These are phyloP conservation scores for Colletotrichum sp. DNA, from an alignment of 2,329 filamentous ascomycete species.

Conservation along the genomic window DNA sequence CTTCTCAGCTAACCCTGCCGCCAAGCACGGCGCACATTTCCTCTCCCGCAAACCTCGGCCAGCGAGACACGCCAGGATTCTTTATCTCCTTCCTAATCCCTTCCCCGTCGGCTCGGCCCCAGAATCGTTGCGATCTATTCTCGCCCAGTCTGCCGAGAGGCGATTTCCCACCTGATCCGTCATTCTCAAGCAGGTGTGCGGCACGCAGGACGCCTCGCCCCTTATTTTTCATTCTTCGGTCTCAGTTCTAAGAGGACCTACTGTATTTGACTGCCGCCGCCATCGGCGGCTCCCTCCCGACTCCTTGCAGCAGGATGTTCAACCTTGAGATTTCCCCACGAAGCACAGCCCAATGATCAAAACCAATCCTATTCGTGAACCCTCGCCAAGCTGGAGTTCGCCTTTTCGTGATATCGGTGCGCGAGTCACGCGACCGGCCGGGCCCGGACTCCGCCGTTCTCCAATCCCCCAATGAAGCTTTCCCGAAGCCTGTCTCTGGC, in stretches of 20 bases:
- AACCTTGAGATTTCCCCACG: neutral
- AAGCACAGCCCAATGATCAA: neutral
- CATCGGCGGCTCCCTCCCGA: neutral
- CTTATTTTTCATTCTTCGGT: neutral
- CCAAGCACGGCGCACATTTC: neutral
- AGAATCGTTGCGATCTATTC: neutral
- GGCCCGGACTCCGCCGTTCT: neutral
- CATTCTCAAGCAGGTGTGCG: neutral
- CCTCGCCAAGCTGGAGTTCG: neutral
- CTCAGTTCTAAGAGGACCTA: neutral
- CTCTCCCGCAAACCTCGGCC: neutral
- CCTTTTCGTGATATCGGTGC: neutral
- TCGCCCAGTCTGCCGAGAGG: neutral
- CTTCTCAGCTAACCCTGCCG: neutral
- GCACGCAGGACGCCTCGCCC: neutral
- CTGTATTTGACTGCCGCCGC: neutral
- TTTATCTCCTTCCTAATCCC: constrained; percentile 10
- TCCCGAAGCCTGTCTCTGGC: neutral
- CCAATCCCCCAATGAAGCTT: neutral
- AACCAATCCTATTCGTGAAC: neutral
- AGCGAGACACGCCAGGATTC: neutral
- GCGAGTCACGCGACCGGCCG: neutral
- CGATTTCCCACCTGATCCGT: neutral
- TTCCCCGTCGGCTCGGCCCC: neutral
- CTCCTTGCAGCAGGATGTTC: neutral